A percentile compares a stretch with the other conserved stretches of the same genome.
Conservation (phyloP, 129 eudicot genomes). For the Lonicera japonica region DNA sequence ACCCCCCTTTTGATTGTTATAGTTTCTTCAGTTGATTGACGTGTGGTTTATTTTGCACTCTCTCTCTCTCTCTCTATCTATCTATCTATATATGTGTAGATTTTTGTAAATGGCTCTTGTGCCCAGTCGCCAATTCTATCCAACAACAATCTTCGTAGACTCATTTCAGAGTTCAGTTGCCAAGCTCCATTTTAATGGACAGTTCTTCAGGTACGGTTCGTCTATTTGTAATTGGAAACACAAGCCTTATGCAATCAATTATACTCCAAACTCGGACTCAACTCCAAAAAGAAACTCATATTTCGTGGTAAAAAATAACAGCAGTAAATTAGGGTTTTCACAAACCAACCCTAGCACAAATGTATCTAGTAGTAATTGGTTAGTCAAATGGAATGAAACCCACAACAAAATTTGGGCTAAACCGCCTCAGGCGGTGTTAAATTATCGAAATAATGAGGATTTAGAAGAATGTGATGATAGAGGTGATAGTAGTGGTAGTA, state of each 20-base stretch:
- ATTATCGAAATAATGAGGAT: conserved; percentile 38
- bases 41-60: neutral
- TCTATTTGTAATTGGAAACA: conserved; percentile 34
- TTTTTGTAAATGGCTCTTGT: conserved; percentile 38
- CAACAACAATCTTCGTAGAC: conserved; percentile 36
- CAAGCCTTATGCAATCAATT: conserved; percentile 24
- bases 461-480: conserved; percentile 33
- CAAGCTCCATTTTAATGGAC: conserved; percentile 41
- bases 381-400: conserved; percentile 65
- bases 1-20: neutral
- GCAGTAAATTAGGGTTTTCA: conserved; percentile 16
- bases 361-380: conserved; percentile 44
- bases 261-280: conserved; percentile 16
- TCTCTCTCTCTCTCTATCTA: neutral
- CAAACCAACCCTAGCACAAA: conserved; percentile 20
- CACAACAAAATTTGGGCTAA: conserved; percentile 35
- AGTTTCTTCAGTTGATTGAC: neutral
- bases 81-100: conserved; percentile 1
- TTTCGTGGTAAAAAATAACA: conserved; percentile 32
- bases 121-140: conserved; percentile 40
- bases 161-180: conserved; percentile 55
- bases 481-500: conserved; percentile 49
- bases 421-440: conserved; percentile 29
- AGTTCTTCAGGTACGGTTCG: conserved; percentile 54
- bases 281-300: conserved; percentile 19